These are phyloP conservation scores for Moniliophthora roreri DNA, from an alignment of 1,284 basidiomycete genomes.

Conservation along the genomic window DNA sequence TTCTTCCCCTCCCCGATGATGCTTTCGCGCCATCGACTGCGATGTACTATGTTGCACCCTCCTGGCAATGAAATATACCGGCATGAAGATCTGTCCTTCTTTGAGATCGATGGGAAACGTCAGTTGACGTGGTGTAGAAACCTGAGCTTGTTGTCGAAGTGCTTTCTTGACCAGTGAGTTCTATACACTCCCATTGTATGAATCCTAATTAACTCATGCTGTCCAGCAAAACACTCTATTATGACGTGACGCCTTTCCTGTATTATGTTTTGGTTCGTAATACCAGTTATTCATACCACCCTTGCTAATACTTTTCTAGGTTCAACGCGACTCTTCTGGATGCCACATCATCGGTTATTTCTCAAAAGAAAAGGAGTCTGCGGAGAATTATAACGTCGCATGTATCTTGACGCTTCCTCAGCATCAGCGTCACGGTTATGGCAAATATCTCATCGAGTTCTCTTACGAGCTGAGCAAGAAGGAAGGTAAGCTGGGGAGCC, in stretches of 20 bases:
- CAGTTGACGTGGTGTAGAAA: constrained; percentile 98
- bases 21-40: constrained; percentile 86
- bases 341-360: constrained; percentile 98
- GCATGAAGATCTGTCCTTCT: constrained; percentile 95
- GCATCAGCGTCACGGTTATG: constrained; percentile 95
- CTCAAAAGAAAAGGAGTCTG: constrained; percentile 98
- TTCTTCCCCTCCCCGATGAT: constrained; percentile 89
- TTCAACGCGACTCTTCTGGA: constrained; percentile 85
- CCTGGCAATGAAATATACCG: constrained; percentile 99
- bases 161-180: constrained; percentile 94
- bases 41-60: constrained; percentile 93
- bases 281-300: constrained; percentile 16
- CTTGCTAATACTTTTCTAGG: constrained; percentile 38
- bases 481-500: constrained; percentile 93
- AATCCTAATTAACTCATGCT: constrained; percentile 25
- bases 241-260: constrained; percentile 99
- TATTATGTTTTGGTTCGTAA: constrained; percentile 93
- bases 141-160: constrained; percentile 94
- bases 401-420: constrained; percentile 98
- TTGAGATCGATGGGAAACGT: constrained; percentile 96
- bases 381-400: constrained; percentile 98
- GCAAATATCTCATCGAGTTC: constrained; percentile 96
- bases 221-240: constrained; percentile 93
- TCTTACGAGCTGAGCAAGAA: constrained; percentile 98
- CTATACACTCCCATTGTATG: constrained; percentile 16